Percentiles rank a stretch among this genome's conserved stretches.
Conservation (phyloP, 768 basidiomycete species). For the Leccinellum albellum region DNA sequence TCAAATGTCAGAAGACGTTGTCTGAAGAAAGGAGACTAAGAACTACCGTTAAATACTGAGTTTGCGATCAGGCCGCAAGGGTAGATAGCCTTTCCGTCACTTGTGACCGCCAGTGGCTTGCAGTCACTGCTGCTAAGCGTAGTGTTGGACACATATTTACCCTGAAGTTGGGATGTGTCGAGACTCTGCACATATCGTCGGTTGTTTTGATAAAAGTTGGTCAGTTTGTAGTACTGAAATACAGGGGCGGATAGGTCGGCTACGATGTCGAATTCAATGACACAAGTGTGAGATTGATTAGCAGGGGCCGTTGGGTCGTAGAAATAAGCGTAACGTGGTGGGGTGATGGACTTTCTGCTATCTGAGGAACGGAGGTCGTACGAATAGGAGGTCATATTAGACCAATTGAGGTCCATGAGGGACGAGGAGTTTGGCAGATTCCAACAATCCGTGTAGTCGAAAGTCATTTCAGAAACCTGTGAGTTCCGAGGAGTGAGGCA, state of each 20-base stretch:
- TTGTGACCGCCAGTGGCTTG: conserved; percentile 70
- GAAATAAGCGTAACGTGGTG: conserved; percentile 77
- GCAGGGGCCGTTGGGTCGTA: conserved; percentile 42
- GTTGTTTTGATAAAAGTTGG: conserved; percentile 98
- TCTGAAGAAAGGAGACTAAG: not conserved
- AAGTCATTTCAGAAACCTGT: conserved; percentile 86
- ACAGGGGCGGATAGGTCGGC: conserved; percentile 70
- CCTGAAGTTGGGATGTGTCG: conserved; percentile 80
- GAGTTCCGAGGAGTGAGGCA: conserved; percentile 2
- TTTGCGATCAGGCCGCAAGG: conserved; percentile 98
- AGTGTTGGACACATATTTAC: conserved; percentile 48
- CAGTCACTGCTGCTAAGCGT: conserved; percentile 73
- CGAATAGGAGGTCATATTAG: conserved; percentile 59
- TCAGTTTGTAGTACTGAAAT: conserved; percentile 94
- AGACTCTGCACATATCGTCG: conserved; percentile 94
- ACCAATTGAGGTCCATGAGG: conserved; percentile 37
- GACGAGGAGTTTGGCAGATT: conserved; percentile 40
- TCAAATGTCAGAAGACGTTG: not conserved
- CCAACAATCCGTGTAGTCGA: conserved; percentile 95
- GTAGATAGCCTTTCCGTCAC: conserved; percentile 62
- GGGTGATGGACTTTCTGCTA: conserved; percentile 39
- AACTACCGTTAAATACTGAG: conserved; percentile 86
- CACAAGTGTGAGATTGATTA: conserved; percentile 57
- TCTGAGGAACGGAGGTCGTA: conserved; percentile 63
- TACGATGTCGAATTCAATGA: conserved; percentile 80